phyloP scores from a whole-genome alignment of 2,329 filamentous ascomycete species.

The Mycosphaerella sp. region DNA sequence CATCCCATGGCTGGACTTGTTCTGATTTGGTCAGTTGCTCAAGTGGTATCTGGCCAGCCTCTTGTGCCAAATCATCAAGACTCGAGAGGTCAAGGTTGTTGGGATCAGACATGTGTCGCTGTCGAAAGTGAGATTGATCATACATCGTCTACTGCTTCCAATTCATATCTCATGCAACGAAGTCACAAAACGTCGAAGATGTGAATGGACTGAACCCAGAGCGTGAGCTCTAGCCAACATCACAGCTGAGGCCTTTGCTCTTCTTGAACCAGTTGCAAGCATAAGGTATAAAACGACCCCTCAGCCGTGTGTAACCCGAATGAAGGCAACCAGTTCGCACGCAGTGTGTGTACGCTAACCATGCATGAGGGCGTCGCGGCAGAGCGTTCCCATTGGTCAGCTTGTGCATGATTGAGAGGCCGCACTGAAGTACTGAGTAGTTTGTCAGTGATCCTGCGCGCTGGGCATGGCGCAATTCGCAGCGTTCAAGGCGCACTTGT shows the following conservation, averaged over 20 bases:
- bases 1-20: constrained; percentile 11
- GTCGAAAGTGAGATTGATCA: background rate
- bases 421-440: constrained; percentile 12
- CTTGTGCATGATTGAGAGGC: constrained; percentile 6
- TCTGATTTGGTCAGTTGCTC: constrained; percentile 12
- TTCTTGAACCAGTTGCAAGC: background rate
- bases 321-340: constrained; percentile 13
- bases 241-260: background rate
- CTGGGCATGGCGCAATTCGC: constrained; percentile 4
- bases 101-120: background rate
- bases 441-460: constrained; percentile 12
- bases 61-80: constrained; percentile 3
- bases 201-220: background rate
- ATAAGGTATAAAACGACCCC: background rate
- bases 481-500: background rate
- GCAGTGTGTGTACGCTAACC: constrained; percentile 6
- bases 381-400: constrained; percentile 6
- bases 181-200: background rate
- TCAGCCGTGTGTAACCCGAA: constrained; percentile 3
- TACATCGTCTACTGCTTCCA: background rate
- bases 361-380: constrained; percentile 8
- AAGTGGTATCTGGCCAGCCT: constrained; percentile 7
- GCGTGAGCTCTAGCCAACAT: background rate
- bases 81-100: constrained; percentile 4
- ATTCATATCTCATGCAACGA: background rate